phyloP scores from a whole-genome alignment of 495 filamentous ascomycete genomes.

The Xylaria palmicola region DNA sequence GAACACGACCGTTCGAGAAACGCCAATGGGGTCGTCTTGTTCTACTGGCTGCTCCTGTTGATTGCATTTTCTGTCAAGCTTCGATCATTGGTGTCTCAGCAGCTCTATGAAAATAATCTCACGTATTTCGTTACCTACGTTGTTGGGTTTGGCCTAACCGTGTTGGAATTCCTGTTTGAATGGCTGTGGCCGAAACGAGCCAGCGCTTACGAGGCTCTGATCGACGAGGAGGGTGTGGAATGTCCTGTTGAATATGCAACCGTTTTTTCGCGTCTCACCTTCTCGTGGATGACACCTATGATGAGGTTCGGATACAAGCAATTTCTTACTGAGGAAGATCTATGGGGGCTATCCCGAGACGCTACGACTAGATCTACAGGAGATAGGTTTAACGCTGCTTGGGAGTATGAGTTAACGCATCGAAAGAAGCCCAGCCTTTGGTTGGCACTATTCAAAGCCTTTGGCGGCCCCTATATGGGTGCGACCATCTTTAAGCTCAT shows the following conservation, averaged over 20 bases:
- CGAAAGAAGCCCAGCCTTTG: constrained; percentile 78
- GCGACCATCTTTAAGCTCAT: constrained; percentile 80
- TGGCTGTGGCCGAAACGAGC: constrained; percentile 88
- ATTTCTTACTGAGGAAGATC: constrained; percentile 91
- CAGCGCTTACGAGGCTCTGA: constrained; percentile 77
- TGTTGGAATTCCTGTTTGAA: constrained; percentile 78
- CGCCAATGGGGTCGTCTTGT: constrained; percentile 88
- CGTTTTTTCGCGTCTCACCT: constrained; percentile 90
- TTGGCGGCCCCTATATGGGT: constrained; percentile 77
- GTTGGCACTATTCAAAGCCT: constrained; percentile 83
- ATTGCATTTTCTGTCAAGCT: constrained; percentile 82
- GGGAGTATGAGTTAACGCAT: constrained; percentile 74
- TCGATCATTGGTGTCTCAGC: constrained; percentile 78
- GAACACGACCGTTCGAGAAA: constrained; percentile 88
- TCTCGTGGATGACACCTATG: constrained; percentile 98
- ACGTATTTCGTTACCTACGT: constrained; percentile 80
- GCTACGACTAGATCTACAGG: constrained; percentile 76
- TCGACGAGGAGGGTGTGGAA: constrained; percentile 75
- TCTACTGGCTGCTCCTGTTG: constrained; percentile 93
- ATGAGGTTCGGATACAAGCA: constrained; percentile 95
- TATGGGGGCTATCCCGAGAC: constrained; percentile 84
- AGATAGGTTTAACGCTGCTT: constrained; percentile 65
- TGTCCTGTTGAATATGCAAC: constrained; percentile 94
- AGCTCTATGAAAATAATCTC: constrained; percentile 61
- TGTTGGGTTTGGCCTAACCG: constrained; percentile 68